Conservation (phyloP, 306 rosid species). For the Pachyrhizus erosus region DNA sequence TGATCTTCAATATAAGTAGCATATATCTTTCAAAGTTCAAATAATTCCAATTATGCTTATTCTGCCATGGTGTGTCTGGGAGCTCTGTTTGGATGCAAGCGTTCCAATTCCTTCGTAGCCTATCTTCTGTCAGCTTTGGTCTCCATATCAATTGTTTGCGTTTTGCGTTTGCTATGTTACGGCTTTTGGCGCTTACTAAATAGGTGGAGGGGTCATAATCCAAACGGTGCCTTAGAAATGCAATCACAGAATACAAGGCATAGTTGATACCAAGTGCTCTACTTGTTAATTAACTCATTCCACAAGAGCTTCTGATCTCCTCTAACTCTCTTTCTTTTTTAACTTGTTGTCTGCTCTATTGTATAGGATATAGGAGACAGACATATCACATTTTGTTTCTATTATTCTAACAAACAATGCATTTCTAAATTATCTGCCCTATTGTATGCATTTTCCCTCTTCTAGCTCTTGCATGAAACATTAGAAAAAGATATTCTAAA, state of each 20-base stretch:
- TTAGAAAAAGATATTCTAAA: too few species aligned
- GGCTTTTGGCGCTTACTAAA: slow-evolving; percentile 35
- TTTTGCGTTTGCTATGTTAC: slow-evolving; percentile 48
- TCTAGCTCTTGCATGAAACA: neutral
- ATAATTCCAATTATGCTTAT: neutral
- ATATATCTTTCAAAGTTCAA: neutral
- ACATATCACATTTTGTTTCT: neutral
- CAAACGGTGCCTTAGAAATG: slow-evolving; percentile 35
- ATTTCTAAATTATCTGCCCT: neutral
- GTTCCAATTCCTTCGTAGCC: slow-evolving; percentile 41
- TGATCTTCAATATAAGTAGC: neutral
- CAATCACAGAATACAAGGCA: slow-evolving; percentile 30
- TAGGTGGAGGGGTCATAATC: neutral
- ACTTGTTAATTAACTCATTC: too few species aligned
- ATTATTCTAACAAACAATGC: neutral
- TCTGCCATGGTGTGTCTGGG: slow-evolving; percentile 54
- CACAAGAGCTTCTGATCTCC: neutral
- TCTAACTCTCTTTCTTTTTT: neutral
- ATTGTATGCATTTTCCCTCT: neutral
- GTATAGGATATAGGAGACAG: neutral
- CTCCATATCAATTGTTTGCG: slow-evolving; percentile 41
- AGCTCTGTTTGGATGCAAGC: slow-evolving; percentile 55
- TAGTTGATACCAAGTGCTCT: neutral
- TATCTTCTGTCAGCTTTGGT: slow-evolving; percentile 51
- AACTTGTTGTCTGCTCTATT: neutral